Evolutionary conservation across 352 stramenopile genomes (phyloP), one percentile per base, ranked within the genome.

Genomic region (Phytophthora pseudosyringae): DNA sequence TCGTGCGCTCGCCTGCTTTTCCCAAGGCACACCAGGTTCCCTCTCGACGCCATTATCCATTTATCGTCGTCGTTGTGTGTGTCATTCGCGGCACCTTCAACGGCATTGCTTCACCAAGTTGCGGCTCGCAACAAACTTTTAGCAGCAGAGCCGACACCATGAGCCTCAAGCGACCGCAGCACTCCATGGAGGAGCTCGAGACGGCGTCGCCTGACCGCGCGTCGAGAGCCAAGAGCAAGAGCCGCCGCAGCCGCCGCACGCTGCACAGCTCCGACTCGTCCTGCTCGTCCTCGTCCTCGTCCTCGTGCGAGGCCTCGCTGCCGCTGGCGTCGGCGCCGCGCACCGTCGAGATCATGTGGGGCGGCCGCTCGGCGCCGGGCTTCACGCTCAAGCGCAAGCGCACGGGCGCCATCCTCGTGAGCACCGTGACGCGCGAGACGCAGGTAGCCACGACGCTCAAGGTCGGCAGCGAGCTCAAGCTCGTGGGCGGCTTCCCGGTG

Each of bases 351-450:
- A 77, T 93, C 53, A 64, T 93, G 40, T 93, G 84, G 84, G 71
- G 86, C 58, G 84, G 82, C 41, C 45, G 50, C 16, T 43, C 68
- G 9, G 72, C 81, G 35, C 75, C 86, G 5, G 77, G 80, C 16
- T 93, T 93, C 71, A 89, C 81, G 57, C 73, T 93, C 43, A 93
- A 93, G 69, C 82, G 82, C 56, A 83, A 88, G 52, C 84, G 84
- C 64, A 87, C 68, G 0, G 84, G 84, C 43, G 77, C 75, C 32
- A 91, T 93, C 60, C 76, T 89, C 49, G 82, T 93, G 38, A 86
- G 69, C 54, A 88, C 78, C 32, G 53, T 92, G 63, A 81, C 80
- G 46, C 55, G 51, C 4, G 53, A 60, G 21, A 69, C 67, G 9
- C 65, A 69, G 16, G 45, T 47, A 13, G 28, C 59, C 10, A 67